Evolutionary conservation across 2,329 filamentous ascomycete species (phyloP).

Genomic region (Apiospora aurea): DNA sequence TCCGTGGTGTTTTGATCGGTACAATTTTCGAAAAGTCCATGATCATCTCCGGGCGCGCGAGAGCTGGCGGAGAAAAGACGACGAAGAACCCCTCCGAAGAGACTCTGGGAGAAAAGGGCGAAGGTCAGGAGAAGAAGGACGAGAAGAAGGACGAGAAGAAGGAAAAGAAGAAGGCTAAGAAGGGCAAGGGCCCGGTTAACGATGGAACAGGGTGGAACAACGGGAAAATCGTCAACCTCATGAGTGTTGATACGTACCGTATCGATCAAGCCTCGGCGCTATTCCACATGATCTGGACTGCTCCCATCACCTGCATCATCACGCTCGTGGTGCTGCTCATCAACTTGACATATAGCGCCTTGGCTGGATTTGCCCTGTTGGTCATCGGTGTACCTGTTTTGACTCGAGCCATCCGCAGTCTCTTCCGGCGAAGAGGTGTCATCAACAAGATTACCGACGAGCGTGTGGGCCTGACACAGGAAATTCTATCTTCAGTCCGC

Average conservation of each 20-base stretch:
- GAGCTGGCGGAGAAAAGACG: slow-evolving; percentile 70
- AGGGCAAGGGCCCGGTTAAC: slow-evolving; percentile 49
- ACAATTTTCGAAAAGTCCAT: slow-evolving; percentile 93
- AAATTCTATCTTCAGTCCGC: slow-evolving; percentile 87
- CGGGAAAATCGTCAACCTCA: slow-evolving; percentile 88
- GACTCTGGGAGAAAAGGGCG: slow-evolving; percentile 50
- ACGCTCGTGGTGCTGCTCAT: slow-evolving; percentile 82
- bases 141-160: slow-evolving; percentile 52
- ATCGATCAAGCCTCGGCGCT: slow-evolving; percentile 87
- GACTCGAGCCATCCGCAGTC: slow-evolving; percentile 75
- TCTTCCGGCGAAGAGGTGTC: slow-evolving; percentile 75
- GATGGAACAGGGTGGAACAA: slow-evolving; percentile 90
- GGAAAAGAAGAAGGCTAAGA: slow-evolving; percentile 42
- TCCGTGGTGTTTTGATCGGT: slow-evolving; percentile 81
- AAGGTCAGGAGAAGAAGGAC: slow-evolving; percentile 56
- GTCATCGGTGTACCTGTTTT: slow-evolving; percentile 80
- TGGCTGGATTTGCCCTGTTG: slow-evolving; percentile 86
- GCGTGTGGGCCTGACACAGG: slow-evolving; percentile 88
- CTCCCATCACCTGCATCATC: slow-evolving; percentile 78
- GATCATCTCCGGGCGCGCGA: slow-evolving; percentile 86
- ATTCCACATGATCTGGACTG: slow-evolving; percentile 91
- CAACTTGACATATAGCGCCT: slow-evolving; percentile 88
- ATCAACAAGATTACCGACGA: slow-evolving; percentile 97
- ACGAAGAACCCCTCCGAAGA: slow-evolving; percentile 50
- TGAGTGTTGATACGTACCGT: slow-evolving; percentile 95